Percentiles rank a stretch among this genome's conserved stretches.
Evolutionary conservation across 2,329 filamentous ascomycete genomes (phyloP).

Genomic region (Gnomoniopsis smithogilvyi): DNA sequence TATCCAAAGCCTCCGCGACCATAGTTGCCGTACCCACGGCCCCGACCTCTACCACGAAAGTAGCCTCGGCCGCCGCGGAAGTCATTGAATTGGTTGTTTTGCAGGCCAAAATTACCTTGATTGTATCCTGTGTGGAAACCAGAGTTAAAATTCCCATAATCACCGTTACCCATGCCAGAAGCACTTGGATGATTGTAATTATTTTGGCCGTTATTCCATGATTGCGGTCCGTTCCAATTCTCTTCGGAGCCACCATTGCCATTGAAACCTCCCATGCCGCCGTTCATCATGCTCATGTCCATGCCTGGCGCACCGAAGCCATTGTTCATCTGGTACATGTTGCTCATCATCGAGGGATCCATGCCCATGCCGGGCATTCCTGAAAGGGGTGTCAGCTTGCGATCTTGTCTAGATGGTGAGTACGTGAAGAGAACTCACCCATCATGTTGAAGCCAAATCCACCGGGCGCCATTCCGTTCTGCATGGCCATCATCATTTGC

Average conservation of each 20-base stretch:
- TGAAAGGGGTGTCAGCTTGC: slow-evolving; percentile 34
- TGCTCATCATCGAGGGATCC: slow-evolving; percentile 74
- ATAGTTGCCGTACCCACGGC: slow-evolving; percentile 44
- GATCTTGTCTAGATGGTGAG: background rate
- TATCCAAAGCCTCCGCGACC: slow-evolving; percentile 54
- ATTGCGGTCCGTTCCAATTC: slow-evolving; percentile 78
- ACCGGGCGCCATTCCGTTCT: slow-evolving; percentile 59
- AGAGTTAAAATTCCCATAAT: slow-evolving; percentile 76
- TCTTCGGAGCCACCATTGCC: slow-evolving; percentile 66
- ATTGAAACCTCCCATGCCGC: slow-evolving; percentile 76
- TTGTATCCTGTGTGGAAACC: slow-evolving; percentile 75
- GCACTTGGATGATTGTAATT: slow-evolving; percentile 85
- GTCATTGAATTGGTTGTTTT: slow-evolving; percentile 71
- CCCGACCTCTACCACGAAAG: slow-evolving; percentile 53
- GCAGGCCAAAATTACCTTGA: slow-evolving; percentile 78
- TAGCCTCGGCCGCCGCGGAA: slow-evolving; percentile 67
- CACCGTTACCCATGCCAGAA: slow-evolving; percentile 76
- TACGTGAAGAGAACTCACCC: slow-evolving; percentile 59
- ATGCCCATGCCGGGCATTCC: slow-evolving; percentile 82
- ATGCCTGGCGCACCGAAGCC: slow-evolving; percentile 70
- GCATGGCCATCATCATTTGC: slow-evolving; percentile 78
- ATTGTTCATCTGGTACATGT: slow-evolving; percentile 72
- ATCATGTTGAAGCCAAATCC: slow-evolving; percentile 73
- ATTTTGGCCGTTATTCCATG: slow-evolving; percentile 84
- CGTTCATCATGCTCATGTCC: slow-evolving; percentile 72